Conservation (phyloP, 129 eudicot species). For the Centaurea solstitialis region DNA sequence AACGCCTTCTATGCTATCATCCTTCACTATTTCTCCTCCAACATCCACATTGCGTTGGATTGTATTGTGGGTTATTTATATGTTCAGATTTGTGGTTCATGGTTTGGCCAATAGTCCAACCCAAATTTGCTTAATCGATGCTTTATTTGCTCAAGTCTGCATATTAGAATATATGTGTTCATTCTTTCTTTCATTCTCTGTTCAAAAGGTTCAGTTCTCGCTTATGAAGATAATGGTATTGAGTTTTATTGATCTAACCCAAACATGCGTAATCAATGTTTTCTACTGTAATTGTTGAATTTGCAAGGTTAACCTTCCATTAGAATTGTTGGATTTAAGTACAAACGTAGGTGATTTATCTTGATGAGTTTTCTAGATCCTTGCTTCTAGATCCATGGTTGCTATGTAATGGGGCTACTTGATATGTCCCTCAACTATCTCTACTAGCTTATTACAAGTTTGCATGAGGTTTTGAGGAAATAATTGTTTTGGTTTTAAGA, state of each 20-base stretch:
- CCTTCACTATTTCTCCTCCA: not conserved
- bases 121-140: not conserved
- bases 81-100: not conserved
- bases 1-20: not conserved
- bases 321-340: not conserved
- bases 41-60: not conserved
- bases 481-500: not conserved
- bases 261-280: not conserved
- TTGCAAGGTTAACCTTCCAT: not conserved
- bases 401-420: not conserved
- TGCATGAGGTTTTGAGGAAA: not conserved
- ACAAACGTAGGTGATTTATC: not conserved
- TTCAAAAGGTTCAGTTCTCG: not conserved
- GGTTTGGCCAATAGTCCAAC: not conserved
- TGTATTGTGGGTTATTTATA: not conserved
- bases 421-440: not conserved
- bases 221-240: not conserved
- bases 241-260: not conserved
- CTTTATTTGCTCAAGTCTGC: not conserved
- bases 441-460: not conserved
- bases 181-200: not conserved
- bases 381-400: not conserved
- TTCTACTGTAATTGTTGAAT: not conserved
- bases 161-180: not conserved
- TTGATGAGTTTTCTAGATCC: not conserved